These are phyloP conservation scores for Turritis glabra DNA, from an alignment of 345 rosid species.

Conservation along the genomic window DNA sequence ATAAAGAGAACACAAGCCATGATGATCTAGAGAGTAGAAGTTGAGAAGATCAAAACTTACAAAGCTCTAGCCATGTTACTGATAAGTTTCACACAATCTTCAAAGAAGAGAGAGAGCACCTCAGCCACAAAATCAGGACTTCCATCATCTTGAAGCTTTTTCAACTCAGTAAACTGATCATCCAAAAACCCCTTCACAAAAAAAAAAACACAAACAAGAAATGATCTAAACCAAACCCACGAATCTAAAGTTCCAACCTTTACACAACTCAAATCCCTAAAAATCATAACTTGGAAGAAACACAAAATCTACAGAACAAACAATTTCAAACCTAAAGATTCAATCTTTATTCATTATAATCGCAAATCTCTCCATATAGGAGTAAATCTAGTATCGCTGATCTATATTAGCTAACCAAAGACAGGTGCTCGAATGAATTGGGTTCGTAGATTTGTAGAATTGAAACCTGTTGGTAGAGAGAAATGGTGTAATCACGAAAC, in stretches of 20 bases:
- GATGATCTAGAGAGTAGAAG: background rate
- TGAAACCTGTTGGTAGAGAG: slow-evolving; percentile 41
- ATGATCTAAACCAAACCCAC: background rate
- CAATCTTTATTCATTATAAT: background rate
- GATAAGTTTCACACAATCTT: slow-evolving; percentile 74
- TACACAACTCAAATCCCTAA: background rate
- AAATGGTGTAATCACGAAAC: slow-evolving; percentile 30
- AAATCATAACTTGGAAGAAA: background rate
- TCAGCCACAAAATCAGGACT: slow-evolving; percentile 76
- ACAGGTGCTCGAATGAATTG: background rate
- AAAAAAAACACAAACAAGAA: background rate
- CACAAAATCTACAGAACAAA: background rate
- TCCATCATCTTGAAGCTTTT: slow-evolving; percentile 81
- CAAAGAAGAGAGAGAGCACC: slow-evolving; percentile 73
- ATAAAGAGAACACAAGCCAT: background rate
- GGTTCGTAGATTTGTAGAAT: background rate
- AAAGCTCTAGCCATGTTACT: slow-evolving; percentile 61
- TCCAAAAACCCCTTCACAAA: slow-evolving; percentile 59
- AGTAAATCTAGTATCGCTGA: background rate
- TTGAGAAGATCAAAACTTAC: slow-evolving; percentile 44
- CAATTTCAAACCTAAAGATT: background rate
- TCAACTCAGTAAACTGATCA: slow-evolving; percentile 77
- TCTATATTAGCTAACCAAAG: background rate
- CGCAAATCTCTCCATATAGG: background rate
- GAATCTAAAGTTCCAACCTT: background rate